Evolutionary conservation across 2,329 filamentous ascomycete species (phyloP), one percentile per base, ranked within the genome.

Genomic region (Fusarium continuum): DNA sequence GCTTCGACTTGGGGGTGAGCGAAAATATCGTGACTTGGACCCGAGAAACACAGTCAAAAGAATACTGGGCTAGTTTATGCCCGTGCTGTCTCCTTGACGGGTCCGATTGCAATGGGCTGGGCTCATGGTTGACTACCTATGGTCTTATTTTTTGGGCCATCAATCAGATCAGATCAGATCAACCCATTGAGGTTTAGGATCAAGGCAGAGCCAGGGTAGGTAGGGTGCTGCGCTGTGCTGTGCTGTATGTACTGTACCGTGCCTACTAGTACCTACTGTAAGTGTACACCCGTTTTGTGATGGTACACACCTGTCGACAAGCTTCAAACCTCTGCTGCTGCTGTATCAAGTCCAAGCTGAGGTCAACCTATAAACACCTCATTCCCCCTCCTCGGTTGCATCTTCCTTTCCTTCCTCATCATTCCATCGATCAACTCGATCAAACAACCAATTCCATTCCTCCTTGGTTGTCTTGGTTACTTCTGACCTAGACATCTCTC

Each of bases 321-420:
- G 41, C 50, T 48, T 47, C 50, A 52, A 46, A n/a, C n/a, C 28
- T 28, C 22, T 19, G 36, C 28, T 41, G 34, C 31, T 40, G 19
- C 34, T 16, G 32, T 20, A 16, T 16, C 13, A 23, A 46, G 25
- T 36, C 8, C 13, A 26, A 41, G 50, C 28, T 51, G 47, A 61
- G 43, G 48, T 61, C 44, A 57, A 64, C 43, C 52, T 69, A 70
- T 70, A 70, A 70, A 70, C 61, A 62, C 66, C 38, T 55, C 49
- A 31, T 61, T 47, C 47, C 57, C 57, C 61, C 61, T 66, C 62
- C 51, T 51, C 44, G 45, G 46, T 29, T 39, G 38, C 41, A 45
- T 53, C 53, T 59, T 62, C 48, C 59, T 34, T 58, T 51, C 44
- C 53, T 59, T 59, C 62, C 53, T 56, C 63, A 61, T 61, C 59